phyloP scores from a whole-genome alignment of 2,329 filamentous ascomycete genomes.

The Xylaria sp. region DNA sequence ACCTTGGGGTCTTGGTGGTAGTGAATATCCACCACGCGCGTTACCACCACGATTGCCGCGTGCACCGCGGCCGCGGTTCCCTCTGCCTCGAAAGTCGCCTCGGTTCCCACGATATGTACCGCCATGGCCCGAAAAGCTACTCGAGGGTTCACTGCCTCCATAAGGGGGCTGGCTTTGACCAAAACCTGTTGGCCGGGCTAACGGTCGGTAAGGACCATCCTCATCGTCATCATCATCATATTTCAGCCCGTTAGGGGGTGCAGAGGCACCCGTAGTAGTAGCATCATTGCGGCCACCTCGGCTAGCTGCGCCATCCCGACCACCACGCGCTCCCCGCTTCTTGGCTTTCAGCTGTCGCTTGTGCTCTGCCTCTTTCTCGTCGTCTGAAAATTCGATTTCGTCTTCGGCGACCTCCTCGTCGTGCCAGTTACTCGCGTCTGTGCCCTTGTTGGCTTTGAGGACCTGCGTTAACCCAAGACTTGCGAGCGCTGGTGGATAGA shows the following conservation, averaged over 20 bases:
- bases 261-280: constrained; percentile 49
- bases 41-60: constrained; percentile 55
- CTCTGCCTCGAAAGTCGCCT: constrained; percentile 61
- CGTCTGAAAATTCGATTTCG: constrained; percentile 95
- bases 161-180: constrained; percentile 59
- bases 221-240: constrained; percentile 77
- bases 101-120: constrained; percentile 55
- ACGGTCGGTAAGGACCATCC: constrained; percentile 76
- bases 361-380: constrained; percentile 90
- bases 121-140: constrained; percentile 44
- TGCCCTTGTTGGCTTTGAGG: constrained; percentile 82
- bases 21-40: constrained; percentile 57
- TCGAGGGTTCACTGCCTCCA: constrained; percentile 56
- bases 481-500: constrained; percentile 82
- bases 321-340: constrained; percentile 59
- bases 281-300: constrained; percentile 54
- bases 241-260: constrained; percentile 61
- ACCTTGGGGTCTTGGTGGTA: constrained; percentile 50
- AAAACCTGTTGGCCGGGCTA: constrained; percentile 74
- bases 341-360: constrained; percentile 77
- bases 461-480: constrained; percentile 88
- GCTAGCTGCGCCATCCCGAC: constrained; percentile 52
- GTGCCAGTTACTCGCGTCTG: constrained; percentile 93
- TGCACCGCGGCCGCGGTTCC: constrained; percentile 54
- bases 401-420: constrained; percentile 90